Evolutionary conservation across 1,284 basidiomycete genomes (phyloP).

Genomic region (Moesziomyces sp.): DNA sequence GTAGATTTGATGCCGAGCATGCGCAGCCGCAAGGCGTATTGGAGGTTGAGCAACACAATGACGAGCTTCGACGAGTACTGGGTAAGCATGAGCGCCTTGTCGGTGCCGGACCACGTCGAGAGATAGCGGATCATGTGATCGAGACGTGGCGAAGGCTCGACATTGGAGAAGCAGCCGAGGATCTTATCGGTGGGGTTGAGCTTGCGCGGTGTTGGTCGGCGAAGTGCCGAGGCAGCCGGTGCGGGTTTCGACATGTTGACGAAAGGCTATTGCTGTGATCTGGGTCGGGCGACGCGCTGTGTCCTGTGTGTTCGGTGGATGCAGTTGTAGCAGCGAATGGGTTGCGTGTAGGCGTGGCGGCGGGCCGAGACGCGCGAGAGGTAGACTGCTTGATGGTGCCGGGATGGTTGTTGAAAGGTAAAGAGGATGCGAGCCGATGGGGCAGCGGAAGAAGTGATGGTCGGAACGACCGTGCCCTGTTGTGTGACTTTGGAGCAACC

Average conservation of each 20-base stretch:
- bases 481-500: background rate
- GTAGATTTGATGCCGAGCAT: slow-evolving; percentile 42
- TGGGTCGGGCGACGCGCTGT: background rate
- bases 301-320: background rate
- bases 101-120: slow-evolving; percentile 64
- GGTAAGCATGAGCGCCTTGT: slow-evolving; percentile 65
- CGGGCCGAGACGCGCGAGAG: background rate
- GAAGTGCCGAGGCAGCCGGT: slow-evolving; percentile 10
- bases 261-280: background rate
- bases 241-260: slow-evolving; percentile 37
- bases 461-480: background rate
- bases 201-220: slow-evolving; percentile 20
- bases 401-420: background rate
- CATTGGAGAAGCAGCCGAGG: slow-evolving; percentile 59
- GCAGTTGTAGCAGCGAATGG: background rate
- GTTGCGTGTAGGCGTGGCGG: too few relatives aligned
- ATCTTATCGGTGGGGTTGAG: slow-evolving; percentile 51
- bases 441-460: background rate
- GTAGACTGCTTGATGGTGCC: too few relatives aligned
- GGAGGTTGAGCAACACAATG: slow-evolving; percentile 57
- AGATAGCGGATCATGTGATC: slow-evolving; percentile 65
- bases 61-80: slow-evolving; percentile 64
- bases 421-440: background rate
- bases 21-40: slow-evolving; percentile 56
- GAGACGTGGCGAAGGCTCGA: slow-evolving; percentile 53